Base-by-base conservation (phyloP, 306 rosid genomes). In the Parietaria judaica region DNA sequence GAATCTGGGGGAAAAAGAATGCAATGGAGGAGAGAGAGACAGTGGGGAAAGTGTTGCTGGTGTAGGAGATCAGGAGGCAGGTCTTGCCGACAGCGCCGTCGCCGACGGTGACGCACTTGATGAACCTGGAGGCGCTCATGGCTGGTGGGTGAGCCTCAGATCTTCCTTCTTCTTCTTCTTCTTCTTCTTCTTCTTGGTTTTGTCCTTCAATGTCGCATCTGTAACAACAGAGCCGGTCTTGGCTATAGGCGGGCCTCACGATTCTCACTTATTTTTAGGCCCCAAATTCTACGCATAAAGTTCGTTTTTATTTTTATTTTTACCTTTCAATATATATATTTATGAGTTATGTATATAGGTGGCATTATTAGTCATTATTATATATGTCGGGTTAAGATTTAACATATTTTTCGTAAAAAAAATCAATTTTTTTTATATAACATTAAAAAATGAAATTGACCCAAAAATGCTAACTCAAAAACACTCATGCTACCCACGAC, bases 11-110 rank as follows among this genome's bases (percentile, higher is more conserved):
- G 11, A 36, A 17, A 10, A 0, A 14, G n/a, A 34, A 15, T 36
- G 34, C 10, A 37, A 8, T 6, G 36, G 31, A 34, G 23, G 31
- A 53, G 31, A 14, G 56, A 13, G 14, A 45, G 56, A 65, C 97
- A 50, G 99, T 94, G 62, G 99, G 99, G 72, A 94, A 94, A 74
- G 99, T 88, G 76, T 94, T 94, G 87, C 99, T 94, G 71, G 99
- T 94, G 62, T 94, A 94, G 68, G 97, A 94, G 71, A 94, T 94
- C 16, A 94, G 82, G 83, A 94, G 86, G 79, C 97, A 94, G 14
- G 99, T 94, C 79, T 94, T 94, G 54, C 99, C 99, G 70, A 94
- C 99, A 73, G 97, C 99, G 63, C 99, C 99, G 66, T 94, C 99
- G 11, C 99, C 95, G 69, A 94, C 99, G 16, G 97, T 94, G 43